phyloP scores from a whole-genome alignment of 176 grass and related monocot genomes.

The Eremochloa ophiuroides region DNA sequence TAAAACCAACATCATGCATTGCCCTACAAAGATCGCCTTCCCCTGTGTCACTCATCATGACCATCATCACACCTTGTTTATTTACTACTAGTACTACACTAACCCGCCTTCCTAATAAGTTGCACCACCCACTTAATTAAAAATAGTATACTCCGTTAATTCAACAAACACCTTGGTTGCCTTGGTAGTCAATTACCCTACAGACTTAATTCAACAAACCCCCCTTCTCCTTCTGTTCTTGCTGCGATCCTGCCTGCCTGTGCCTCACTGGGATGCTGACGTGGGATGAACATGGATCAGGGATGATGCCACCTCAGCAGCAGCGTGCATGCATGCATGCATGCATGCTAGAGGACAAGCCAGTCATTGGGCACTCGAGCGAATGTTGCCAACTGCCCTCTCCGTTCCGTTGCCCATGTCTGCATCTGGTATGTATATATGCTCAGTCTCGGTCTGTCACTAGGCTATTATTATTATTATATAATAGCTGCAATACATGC shows the following conservation, averaged over 20 bases:
- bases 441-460: too few relatives aligned
- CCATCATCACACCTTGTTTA: not conserved
- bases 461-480: not conserved
- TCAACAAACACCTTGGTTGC: too few relatives aligned
- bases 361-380: constrained; percentile 28
- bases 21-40: constrained; percentile 9
- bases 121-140: too few relatives aligned
- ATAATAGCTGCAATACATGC: not conserved
- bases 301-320: not conserved
- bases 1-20: not conserved
- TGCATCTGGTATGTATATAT: too few relatives aligned
- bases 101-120: not conserved
- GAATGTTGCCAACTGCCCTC: too few relatives aligned
- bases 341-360: not conserved
- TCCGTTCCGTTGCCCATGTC: too few relatives aligned
- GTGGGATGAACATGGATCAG: not conserved
- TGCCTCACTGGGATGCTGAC: not conserved
- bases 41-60: constrained; percentile 20
- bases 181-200: too few relatives aligned
- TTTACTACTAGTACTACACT: not conserved
- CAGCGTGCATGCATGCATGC: not conserved
- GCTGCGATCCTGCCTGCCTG: not conserved
- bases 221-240: not conserved
- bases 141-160: too few relatives aligned
- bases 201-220: too few relatives aligned